Base-by-base conservation (phyloP, 1,284 basidiomycete species). In the Trichosporon inkin region DNA sequence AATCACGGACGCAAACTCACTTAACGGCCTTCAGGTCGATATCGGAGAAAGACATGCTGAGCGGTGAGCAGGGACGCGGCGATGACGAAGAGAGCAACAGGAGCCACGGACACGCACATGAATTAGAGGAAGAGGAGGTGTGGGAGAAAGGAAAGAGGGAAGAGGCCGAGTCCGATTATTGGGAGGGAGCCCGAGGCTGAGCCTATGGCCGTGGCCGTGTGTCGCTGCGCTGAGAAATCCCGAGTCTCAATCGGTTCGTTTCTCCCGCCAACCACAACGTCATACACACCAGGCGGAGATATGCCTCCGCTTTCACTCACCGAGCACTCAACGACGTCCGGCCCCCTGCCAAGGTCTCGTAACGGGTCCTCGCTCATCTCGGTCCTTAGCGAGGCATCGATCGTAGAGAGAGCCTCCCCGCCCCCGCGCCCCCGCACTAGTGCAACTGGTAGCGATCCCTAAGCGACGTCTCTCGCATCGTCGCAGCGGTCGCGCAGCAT, bases 41-140 rank as follows among this genome's bases (percentile, higher is more conserved):
- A 13, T 49, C 44, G n/a, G 44, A 32, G 44, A 49, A 49, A 24
- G 44, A 49, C 44, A 49, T 49, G 44, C 44, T 49, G 44, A 16
- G 14, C 14, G 14, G 17, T 24, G 44, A 28, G 22, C 24, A 24
- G 16, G 10, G 13, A 17, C 38, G 10, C 17, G 13, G n/a, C 24
- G 40, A 19, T 44, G 40, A 20, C 19, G 19, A 14, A 49, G 28
- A 11, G 24, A 16, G 39, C 4, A n/a, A n/a, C 7, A 32, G 24
- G 19, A 49, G 20, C 40, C 20, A 39, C n/a, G 17, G 24, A n/a
- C 17, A 38, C 20, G 17, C 13, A 36, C 38, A 19, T 37, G 49
- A 16, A 47, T 22, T 47, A 41, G 22, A 41, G 53, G 19, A 28
- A 6, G 34, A 32, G 17, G 20, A 24, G 44, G 24, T 38, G 36